Conservation (phyloP, 129 eudicot species). For the Flaveria bidentis region DNA sequence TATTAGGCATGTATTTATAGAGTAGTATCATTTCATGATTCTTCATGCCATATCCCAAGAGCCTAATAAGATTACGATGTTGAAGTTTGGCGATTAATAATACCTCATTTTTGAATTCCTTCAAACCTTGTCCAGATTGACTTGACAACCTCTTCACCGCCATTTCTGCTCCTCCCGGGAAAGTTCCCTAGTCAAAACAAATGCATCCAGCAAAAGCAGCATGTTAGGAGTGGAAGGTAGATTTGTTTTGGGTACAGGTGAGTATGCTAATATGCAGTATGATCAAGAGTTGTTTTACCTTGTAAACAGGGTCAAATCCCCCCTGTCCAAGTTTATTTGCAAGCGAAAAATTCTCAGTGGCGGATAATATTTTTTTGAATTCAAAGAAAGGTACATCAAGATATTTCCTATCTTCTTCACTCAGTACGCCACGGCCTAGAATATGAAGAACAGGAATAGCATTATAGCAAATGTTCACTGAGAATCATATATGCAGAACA, state of each 20-base stretch:
- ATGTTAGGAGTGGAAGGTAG: too few species aligned
- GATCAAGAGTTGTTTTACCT: conserved; percentile 30
- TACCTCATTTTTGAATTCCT: conserved; percentile 52
- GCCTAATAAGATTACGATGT: conserved; percentile 59
- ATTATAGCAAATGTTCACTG: neutral
- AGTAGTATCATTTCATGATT: conserved; percentile 48
- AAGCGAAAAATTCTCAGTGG: conserved; percentile 43
- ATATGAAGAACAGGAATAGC: neutral
- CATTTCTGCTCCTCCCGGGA: conserved; percentile 42
- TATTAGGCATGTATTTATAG: conserved; percentile 58
- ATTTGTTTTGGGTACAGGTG: conserved; percentile 19
- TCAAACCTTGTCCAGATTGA: conserved; percentile 49
- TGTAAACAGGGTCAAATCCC: conserved; percentile 38
- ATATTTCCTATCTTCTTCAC: conserved; percentile 42
- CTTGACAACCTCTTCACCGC: conserved; percentile 59
- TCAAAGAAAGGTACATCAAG: conserved; percentile 47
- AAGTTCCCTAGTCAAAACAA: conserved; percentile 37
- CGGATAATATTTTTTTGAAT: conserved; percentile 36
- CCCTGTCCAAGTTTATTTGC: conserved; percentile 52
- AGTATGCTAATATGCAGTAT: conserved; percentile 39
- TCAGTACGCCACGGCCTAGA: conserved; percentile 21
- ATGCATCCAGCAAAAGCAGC: neutral
- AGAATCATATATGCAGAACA: neutral
- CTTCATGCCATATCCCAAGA: conserved; percentile 50
- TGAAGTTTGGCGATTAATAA: conserved; percentile 51